Base-by-base conservation (phyloP, 345 rosid species). In the Arabidopsis arenosa region DNA sequence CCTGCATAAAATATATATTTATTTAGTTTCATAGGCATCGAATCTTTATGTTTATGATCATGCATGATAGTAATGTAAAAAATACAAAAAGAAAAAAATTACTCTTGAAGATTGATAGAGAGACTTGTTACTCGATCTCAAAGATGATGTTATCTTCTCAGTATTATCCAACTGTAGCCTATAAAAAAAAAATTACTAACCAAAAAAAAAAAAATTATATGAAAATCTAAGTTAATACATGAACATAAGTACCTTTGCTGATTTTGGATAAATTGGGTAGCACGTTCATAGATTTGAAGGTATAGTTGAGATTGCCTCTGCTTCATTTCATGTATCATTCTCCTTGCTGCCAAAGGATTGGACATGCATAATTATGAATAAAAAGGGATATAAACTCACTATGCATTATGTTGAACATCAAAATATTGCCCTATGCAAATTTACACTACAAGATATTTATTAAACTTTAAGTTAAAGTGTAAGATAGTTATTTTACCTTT, bases 201-300 rank as follows among this genome's bases (percentile, higher is more conserved):
- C 12, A 67, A 52, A 15, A 23, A 21, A 63, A 9, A 62, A 63
- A 44, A 26, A 2, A 55, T 6, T 15, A 55, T 15, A 57, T 0
- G 12, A 69, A 30, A 26, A 5, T 1, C 3, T 11, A 5, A 41
- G 12, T 12, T 17, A 13, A 17, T 1, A 17, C 3, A 44, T 33
- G 23, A 44, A 55, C 13, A 6, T 3, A 56, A 36, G 58, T 56
- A 74, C 73, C 77, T 74, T 55, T 3, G 39, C 11, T 74, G 72
- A 37, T 57, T 66, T 45, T 23, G 66, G n/a, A 36, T 57, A 30
- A 52, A 51, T 1, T 7, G 13, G 14, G 43, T 41, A 23, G 13
- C 62, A 12, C 32, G 51, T 45, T 66, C 66, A 74, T 66, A 36
- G 41, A 65, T 41, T 12, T 8, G 21, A 43, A 13, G 21, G 7